phyloP scores from a whole-genome alignment of 345 rosid species.

The Gossypium raimondii region DNA sequence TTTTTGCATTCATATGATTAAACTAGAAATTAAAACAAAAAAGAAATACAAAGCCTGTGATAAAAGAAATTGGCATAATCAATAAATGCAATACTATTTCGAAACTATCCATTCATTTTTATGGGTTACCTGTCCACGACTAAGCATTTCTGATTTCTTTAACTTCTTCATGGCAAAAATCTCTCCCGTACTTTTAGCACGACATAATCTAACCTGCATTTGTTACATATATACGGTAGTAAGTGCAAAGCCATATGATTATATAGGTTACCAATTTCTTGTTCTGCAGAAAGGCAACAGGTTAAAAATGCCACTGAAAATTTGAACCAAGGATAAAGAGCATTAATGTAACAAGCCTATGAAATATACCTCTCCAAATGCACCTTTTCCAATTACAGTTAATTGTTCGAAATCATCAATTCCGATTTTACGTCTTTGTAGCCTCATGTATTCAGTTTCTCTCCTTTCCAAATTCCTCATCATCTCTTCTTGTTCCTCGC shows the following conservation, averaged over 20 bases:
- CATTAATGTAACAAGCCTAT: background rate
- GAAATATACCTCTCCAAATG: conserved; percentile 81
- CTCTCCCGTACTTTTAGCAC: conserved; percentile 78
- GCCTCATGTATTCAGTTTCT: conserved; percentile 89
- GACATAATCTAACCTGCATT: conserved; percentile 80
- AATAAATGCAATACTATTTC: background rate
- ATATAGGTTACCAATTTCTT: background rate
- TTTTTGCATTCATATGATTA: background rate
- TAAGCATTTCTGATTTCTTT: conserved; percentile 97
- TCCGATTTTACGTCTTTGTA: conserved; percentile 93
- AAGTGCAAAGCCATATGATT: background rate
- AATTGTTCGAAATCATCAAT: conserved; percentile 90
- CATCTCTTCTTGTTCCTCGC: conserved; percentile 87
- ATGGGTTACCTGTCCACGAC: conserved; percentile 87
- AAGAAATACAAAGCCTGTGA: background rate
- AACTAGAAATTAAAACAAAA: background rate
- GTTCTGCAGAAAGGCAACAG: background rate
- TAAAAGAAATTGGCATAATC: background rate
- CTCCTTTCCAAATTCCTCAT: conserved; percentile 76
- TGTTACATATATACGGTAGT: background rate
- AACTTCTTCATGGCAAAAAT: conserved; percentile 94
- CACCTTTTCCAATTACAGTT: conserved; percentile 90
- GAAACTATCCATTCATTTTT: background rate
- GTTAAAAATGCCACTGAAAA: background rate
- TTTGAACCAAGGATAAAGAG: background rate